These are phyloP conservation scores for Vitis labrusca DNA, from an alignment of 164 flowering plant genomes.

Conservation along the genomic window DNA sequence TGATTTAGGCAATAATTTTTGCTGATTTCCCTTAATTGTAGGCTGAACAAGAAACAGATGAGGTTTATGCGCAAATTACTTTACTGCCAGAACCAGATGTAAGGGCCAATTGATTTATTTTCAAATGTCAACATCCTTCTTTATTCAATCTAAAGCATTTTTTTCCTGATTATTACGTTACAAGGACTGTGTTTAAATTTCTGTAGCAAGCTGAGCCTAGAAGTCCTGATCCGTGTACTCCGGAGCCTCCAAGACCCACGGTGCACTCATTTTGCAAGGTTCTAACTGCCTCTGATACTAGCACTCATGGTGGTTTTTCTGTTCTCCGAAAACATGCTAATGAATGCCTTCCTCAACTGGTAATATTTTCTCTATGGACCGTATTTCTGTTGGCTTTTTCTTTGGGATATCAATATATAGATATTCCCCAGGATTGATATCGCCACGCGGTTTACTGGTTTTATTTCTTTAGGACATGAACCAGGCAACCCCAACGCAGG, in stretches of 20 bases:
- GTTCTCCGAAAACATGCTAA: conserved; percentile 70
- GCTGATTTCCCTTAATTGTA: conserved; percentile 21
- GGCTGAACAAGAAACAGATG: conserved; percentile 89
- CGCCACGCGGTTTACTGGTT: neutral
- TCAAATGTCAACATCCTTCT: neutral
- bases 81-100: conserved; percentile 69
- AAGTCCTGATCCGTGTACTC: conserved; percentile 41
- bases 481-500: conserved; percentile 76
- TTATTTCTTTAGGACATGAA: conserved; percentile 56
- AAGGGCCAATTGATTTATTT: conserved; percentile 17
- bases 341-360: conserved; percentile 71
- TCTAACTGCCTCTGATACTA: conserved; percentile 68
- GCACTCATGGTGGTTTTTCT: conserved; percentile 80
- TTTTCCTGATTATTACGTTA: neutral
- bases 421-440: neutral
- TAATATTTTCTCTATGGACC: conserved; percentile 15
- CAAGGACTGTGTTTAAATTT: neutral
- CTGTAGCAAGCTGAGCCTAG: conserved; percentile 52
- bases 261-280: conserved; percentile 64
- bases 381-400: neutral
- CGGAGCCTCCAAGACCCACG: conserved; percentile 37
- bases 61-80: conserved; percentile 83
- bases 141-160: neutral
- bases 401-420: neutral
- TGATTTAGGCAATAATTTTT: neutral